Conservation (phyloP, 805 yeast genomes). For the Yarrowia sp. region DNA sequence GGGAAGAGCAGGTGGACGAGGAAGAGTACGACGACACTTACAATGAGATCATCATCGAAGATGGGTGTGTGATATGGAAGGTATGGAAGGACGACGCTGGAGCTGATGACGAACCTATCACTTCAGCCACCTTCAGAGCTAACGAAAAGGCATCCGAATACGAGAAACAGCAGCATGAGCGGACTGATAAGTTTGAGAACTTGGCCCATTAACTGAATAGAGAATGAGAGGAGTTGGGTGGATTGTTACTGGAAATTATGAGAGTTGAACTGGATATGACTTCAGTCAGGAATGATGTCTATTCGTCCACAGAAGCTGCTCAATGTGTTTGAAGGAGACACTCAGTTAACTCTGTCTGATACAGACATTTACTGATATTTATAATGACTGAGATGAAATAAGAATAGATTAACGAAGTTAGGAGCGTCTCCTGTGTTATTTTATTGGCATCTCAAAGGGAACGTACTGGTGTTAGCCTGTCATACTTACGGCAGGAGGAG, state of each 20-base stretch:
- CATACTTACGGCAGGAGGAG: too few relatives aligned
- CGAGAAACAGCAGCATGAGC: conserved; percentile 24
- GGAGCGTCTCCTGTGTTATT: too few relatives aligned
- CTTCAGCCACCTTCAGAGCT: conserved; percentile 11
- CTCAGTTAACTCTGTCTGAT: too few relatives aligned
- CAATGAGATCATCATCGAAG: conserved; percentile 13
- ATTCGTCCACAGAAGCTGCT: too few relatives aligned
- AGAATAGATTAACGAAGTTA: not conserved
- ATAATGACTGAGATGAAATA: not conserved
- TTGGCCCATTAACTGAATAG: not conserved
- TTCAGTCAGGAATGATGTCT: too few relatives aligned
- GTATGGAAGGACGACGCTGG: conserved; percentile 32
- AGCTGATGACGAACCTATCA: not conserved
- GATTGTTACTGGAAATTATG: too few relatives aligned
- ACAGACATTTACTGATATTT: not conserved
- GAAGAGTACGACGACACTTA: conserved; percentile 30
- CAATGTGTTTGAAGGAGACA: too few relatives aligned
- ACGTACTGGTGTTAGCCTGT: too few relatives aligned
- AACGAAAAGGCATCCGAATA: conserved; percentile 22
- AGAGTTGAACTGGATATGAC: too few relatives aligned
- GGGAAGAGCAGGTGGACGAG: conserved; percentile 31
- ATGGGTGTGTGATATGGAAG: conserved; percentile 16
- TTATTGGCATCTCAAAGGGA: too few relatives aligned
- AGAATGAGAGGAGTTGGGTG: too few relatives aligned
- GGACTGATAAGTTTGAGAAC: conserved; percentile 15